Evolutionary conservation across 2,329 filamentous ascomycete genomes (phyloP), one percentile per base, ranked within the genome.

Genomic region (Ascochyta koolunga): DNA sequence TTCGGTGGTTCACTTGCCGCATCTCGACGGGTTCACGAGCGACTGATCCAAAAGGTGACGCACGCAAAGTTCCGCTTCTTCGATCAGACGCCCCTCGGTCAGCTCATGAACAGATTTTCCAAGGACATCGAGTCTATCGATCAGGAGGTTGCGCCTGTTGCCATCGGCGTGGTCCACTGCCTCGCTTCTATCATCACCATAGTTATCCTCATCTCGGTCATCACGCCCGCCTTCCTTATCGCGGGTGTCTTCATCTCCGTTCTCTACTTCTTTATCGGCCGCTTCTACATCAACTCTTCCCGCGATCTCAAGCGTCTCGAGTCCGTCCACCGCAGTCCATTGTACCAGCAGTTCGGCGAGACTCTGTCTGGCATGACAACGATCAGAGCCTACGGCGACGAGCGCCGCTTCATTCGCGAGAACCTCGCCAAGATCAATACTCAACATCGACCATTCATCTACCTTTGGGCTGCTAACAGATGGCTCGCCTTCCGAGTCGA

Each of bases 291-390:
- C 40, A 88, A 88, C 63, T 89, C 93, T 0, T 98, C 95, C n/a
- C 87, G 93, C 60, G 95, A 98, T 70, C 82, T 99, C 50, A 99
- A 99, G 80, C 87, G 95, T 42, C 80, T 99, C 6, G 96, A 99
- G 74, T 96, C 93, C 6, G 87, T 98, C 1, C 91, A 97, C 73
- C 85, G 93, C 69, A 98, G 93, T 73, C 95, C 95, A 1, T 80
- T 99, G 6, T 99, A 97, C 78, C 95, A 99, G 75, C 95, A 98
- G 65, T 99, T 99, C 64, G 93, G 95, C 59, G 95, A 99, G 78
- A 98, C 96, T 0, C 79, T 99, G 16, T 91, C 88, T 44, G 95
- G 95, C 24, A 95, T 99, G 75, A 96, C 93, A 3, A 99, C 95
- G 0, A 99, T 99, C 64, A 89, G 96, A 68, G 95, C 95, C 1